These are phyloP conservation scores for Fistulifera pelliculosa DNA, from an alignment of 108 stramenopile genomes.

Conservation along the genomic window DNA sequence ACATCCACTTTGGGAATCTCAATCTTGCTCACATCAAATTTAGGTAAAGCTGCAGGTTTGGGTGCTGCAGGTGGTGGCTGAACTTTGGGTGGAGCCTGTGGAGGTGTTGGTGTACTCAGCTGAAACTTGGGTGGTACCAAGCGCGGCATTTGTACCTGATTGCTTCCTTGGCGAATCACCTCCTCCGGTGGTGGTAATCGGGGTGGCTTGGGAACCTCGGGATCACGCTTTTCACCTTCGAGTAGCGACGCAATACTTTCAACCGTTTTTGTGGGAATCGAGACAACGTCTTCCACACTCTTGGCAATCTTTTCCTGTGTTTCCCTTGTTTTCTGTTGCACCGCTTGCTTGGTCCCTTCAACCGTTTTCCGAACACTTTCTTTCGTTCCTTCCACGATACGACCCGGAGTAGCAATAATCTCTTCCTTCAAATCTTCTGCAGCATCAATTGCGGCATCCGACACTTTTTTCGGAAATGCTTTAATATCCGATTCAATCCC, in stretches of 20 bases:
- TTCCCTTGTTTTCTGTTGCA: conserved; percentile 15
- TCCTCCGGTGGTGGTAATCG: conserved; percentile 13
- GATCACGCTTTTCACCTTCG: conserved; percentile 11
- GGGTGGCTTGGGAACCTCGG: conserved; percentile 29
- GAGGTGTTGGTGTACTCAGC: conserved; percentile 2
- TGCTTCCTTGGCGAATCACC: no score
- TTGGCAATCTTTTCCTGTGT: conserved; percentile 36
- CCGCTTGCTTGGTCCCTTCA: conserved; percentile 26
- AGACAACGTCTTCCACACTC: conserved; percentile 51
- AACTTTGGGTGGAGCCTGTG: conserved; percentile 12
- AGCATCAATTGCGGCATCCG: conserved; percentile 12
- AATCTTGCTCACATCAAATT: conserved; percentile 17
- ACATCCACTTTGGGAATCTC: conserved; percentile 31
- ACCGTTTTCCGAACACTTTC: conserved; percentile 17
- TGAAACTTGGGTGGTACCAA: no score
- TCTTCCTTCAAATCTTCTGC: conserved; percentile 38
- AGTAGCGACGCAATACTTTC: conserved; percentile 32
- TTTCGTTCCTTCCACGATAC: conserved; percentile 39
- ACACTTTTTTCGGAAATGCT: conserved; percentile 23
- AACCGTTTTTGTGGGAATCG: conserved; percentile 54
- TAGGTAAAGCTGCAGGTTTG: conserved; percentile 13
- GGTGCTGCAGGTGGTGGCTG: conserved; percentile 14
- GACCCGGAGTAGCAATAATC: conserved; percentile 62
- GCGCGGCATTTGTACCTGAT: no score
- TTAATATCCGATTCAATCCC: conserved; percentile 13